Conservation (phyloP, 441 rosid genomes). For the Eruca vesicaria region DNA sequence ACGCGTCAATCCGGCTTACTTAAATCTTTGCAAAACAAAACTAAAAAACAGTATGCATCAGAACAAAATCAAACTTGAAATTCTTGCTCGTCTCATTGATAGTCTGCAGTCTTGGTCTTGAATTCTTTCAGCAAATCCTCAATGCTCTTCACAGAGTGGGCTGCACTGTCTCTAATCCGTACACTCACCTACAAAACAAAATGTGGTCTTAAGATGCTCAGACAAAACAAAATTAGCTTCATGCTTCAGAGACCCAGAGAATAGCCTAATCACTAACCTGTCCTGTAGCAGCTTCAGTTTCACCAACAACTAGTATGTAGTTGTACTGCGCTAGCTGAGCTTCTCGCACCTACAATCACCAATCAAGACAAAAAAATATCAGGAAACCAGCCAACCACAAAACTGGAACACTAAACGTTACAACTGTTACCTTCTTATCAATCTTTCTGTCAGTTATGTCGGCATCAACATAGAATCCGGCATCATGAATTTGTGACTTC, state of each 20-base stretch:
- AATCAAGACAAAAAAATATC: neutral
- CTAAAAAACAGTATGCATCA: too few species aligned
- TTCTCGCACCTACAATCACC: slow-evolving; percentile 69
- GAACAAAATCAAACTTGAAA: too few species aligned
- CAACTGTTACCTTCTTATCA: slow-evolving; percentile 74
- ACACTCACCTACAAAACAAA: slow-evolving; percentile 64
- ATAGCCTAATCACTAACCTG: slow-evolving; percentile 61
- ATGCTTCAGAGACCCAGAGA: neutral
- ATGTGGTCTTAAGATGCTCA: slow-evolving; percentile 1
- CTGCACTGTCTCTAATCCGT: slow-evolving; percentile 73
- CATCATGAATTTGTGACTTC: slow-evolving; percentile 58
- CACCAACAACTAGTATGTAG: slow-evolving; percentile 93
- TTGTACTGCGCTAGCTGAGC: slow-evolving; percentile 97
- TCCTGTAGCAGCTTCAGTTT: slow-evolving; percentile 73
- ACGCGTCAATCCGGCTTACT: too few species aligned
- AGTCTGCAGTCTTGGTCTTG: slow-evolving; percentile 56
- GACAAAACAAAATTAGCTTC: neutral
- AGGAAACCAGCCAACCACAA: neutral
- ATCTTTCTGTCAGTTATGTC: slow-evolving; percentile 86
- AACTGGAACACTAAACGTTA: neutral
- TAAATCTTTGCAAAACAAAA: too few species aligned
- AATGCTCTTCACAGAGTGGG: slow-evolving; percentile 61
- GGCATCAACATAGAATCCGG: slow-evolving; percentile 80
- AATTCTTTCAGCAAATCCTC: slow-evolving; percentile 63
- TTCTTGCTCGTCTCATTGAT: slow-evolving; percentile 42